Conservation (phyloP, 1,284 basidiomycete genomes). For the Porodaedalea pini region DNA sequence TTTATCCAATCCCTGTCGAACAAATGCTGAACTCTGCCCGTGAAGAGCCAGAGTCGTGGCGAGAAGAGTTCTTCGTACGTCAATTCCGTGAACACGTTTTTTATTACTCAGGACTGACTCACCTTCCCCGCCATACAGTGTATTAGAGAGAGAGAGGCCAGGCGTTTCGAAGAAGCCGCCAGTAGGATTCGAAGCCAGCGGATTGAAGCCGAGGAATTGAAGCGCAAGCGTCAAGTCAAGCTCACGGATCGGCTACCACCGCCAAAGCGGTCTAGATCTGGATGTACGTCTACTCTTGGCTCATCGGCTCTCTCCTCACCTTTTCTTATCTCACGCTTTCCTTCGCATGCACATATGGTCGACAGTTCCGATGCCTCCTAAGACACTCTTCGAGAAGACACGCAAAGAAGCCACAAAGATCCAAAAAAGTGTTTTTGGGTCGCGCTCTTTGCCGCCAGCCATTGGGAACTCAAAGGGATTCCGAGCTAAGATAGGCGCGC, state of each 20-base stretch:
- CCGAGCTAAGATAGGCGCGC: conserved; percentile 37
- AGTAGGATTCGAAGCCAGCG: conserved; percentile 59
- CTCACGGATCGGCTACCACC: conserved; percentile 62
- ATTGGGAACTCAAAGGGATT: conserved; percentile 45
- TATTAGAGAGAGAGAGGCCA: conserved; percentile 52
- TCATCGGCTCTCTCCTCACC: conserved; percentile 18
- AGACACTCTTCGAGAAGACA: conserved; percentile 73
- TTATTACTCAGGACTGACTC: neutral
- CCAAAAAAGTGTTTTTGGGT: conserved; percentile 55
- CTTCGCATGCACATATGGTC: conserved; percentile 41
- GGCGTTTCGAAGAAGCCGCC: conserved; percentile 57
- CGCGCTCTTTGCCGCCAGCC: conserved; percentile 44
- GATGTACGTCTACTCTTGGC: conserved; percentile 42
- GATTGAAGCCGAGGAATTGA: conserved; percentile 63
- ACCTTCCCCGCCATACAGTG: conserved; percentile 35
- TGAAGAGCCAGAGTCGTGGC: conserved; percentile 59
- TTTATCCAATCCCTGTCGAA: conserved; percentile 51
- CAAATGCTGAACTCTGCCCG: conserved; percentile 37
- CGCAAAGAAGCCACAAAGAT: conserved; percentile 62
- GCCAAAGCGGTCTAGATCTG: conserved; percentile 49
- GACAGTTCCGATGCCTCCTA: conserved; percentile 42
- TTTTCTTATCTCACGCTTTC: conserved; percentile 23
- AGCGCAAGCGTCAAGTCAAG: conserved; percentile 69
- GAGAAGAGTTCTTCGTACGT: conserved; percentile 63
- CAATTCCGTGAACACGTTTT: neutral